Evolutionary conservation across 2,329 filamentous ascomycete genomes (phyloP).

Genomic region (Hypoxylon sp.): DNA sequence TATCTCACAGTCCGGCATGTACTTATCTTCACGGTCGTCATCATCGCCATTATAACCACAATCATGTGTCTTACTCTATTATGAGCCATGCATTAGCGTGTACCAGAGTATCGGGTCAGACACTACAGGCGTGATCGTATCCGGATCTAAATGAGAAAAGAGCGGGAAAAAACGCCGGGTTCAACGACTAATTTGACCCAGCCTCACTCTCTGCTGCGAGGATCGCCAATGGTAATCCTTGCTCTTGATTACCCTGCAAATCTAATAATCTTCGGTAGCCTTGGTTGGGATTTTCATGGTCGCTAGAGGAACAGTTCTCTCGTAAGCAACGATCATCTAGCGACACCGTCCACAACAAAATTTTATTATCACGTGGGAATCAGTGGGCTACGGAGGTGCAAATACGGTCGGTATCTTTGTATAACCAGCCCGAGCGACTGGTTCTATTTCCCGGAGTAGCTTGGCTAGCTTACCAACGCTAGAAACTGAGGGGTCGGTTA

Average conservation of each 20-base stretch:
- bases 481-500: conserved; percentile 45
- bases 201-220: conserved; percentile 41
- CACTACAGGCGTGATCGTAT: conserved; percentile 50
- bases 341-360: conserved; percentile 27
- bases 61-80: conserved; percentile 51
- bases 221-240: conserved; percentile 42
- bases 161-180: conserved; percentile 36
- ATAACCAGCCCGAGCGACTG: conserved; percentile 45
- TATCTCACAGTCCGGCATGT: conserved; percentile 27
- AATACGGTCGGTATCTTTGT: conserved; percentile 20
- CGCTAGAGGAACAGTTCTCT: conserved; percentile 23
- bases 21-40: conserved; percentile 28
- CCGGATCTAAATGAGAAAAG: conserved; percentile 44
- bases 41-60: conserved; percentile 28
- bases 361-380: conserved; percentile 40
- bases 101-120: conserved; percentile 55
- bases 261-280: conserved; percentile 24
- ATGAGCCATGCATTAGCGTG: conserved; percentile 56
- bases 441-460: conserved; percentile 44
- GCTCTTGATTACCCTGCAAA: conserved; percentile 38
- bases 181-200: conserved; percentile 42
- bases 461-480: conserved; percentile 40
- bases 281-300: conserved; percentile 24
- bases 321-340: conserved; percentile 27
- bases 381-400: conserved; percentile 27